Percentiles rank a stretch among this genome's conserved stretches.
Conservation (phyloP, 2,329 filamentous ascomycete species). For the Cryphonectria radicalis region DNA sequence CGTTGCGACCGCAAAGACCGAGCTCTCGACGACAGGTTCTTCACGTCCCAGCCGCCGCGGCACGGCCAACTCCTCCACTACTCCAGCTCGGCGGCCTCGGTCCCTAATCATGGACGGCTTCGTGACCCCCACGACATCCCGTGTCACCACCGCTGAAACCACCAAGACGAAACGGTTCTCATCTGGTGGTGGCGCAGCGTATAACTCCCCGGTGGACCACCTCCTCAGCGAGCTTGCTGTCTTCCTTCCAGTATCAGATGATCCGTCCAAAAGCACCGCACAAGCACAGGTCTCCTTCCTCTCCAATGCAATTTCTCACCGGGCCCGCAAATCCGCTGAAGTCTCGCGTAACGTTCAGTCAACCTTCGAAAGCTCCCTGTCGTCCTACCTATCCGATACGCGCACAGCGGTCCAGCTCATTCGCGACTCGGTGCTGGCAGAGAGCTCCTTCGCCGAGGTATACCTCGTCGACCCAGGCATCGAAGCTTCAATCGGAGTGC, state of each 20-base stretch:
- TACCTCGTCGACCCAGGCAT: slow-evolving; percentile 58
- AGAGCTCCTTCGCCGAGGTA: slow-evolving; percentile 54
- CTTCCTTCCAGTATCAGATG: slow-evolving; percentile 42
- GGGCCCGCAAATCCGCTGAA: slow-evolving; percentile 35
- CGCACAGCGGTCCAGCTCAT: slow-evolving; percentile 53
- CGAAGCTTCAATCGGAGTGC: slow-evolving; percentile 52
- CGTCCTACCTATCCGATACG: slow-evolving; percentile 51
- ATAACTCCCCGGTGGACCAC: slow-evolving; percentile 49
- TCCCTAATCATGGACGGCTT: slow-evolving; percentile 23
- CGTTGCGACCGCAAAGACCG: slow-evolving; percentile 47
- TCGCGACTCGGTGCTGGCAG: slow-evolving; percentile 56
- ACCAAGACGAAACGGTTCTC: slow-evolving; percentile 41
- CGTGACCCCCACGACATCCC: slow-evolving; percentile 22
- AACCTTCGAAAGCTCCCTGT: slow-evolving; percentile 51
- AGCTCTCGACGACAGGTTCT: slow-evolving; percentile 42
- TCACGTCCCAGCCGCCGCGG: slow-evolving; percentile 33
- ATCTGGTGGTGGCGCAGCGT: slow-evolving; percentile 38
- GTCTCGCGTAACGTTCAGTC: slow-evolving; percentile 53
- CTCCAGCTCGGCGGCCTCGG: slow-evolving; percentile 40
- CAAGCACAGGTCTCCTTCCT: slow-evolving; percentile 28
- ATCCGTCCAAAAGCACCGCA: slow-evolving; percentile 29
- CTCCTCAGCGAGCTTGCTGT: slow-evolving; percentile 55
- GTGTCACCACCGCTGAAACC: neutral
- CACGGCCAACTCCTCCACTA: slow-evolving; percentile 34
- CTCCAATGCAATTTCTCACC: slow-evolving; percentile 16